A percentile compares a stretch with the other conserved stretches of the same genome.
These are phyloP conservation scores for Fraxinus greggii DNA, from an alignment of 305 asterid species.

Conservation along the genomic window DNA sequence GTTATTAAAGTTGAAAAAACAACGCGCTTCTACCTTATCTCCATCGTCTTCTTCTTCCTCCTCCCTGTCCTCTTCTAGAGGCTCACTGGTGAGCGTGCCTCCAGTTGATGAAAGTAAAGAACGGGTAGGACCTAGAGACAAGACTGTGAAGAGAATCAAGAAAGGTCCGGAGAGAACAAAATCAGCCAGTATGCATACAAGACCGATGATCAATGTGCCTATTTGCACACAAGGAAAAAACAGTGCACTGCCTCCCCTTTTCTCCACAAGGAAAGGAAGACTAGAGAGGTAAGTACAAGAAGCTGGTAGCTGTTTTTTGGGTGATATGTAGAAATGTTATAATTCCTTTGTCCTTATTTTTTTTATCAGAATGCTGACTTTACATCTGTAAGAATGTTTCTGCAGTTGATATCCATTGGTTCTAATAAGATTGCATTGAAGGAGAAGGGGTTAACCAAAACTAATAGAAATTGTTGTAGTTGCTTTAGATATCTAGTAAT, in stretches of 20 bases:
- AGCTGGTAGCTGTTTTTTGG: neutral
- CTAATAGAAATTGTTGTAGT: neutral
- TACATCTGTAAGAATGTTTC: slow-evolving; percentile 6
- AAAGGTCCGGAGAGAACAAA: slow-evolving; percentile 71
- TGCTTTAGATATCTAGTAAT: neutral
- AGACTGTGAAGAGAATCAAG: slow-evolving; percentile 45
- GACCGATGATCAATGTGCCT: slow-evolving; percentile 74
- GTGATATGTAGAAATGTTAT: slow-evolving; percentile 28
- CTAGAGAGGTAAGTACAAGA: slow-evolving; percentile 31
- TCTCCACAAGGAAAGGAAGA: slow-evolving; percentile 47
- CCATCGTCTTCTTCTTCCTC: slow-evolving; percentile 49
- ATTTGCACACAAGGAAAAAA: slow-evolving; percentile 50
- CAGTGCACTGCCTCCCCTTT: slow-evolving; percentile 50
- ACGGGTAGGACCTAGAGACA: slow-evolving; percentile 26
- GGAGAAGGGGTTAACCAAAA: neutral
- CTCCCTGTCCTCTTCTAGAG: slow-evolving; percentile 44
- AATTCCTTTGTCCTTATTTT: neutral
- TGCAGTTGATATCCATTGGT: neutral
- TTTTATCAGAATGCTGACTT: slow-evolving; percentile 23
- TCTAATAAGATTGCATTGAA: neutral
- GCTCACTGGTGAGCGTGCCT: slow-evolving; percentile 24
- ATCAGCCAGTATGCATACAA: slow-evolving; percentile 51
- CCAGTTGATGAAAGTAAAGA: slow-evolving; percentile 32
- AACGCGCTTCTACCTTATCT: slow-evolving; percentile 52
- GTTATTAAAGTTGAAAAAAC: slow-evolving; percentile 58